Evolutionary conservation across 371 early-diverging fungal genomes (phyloP).

Genomic region (Rhizomucor miehei): DNA sequence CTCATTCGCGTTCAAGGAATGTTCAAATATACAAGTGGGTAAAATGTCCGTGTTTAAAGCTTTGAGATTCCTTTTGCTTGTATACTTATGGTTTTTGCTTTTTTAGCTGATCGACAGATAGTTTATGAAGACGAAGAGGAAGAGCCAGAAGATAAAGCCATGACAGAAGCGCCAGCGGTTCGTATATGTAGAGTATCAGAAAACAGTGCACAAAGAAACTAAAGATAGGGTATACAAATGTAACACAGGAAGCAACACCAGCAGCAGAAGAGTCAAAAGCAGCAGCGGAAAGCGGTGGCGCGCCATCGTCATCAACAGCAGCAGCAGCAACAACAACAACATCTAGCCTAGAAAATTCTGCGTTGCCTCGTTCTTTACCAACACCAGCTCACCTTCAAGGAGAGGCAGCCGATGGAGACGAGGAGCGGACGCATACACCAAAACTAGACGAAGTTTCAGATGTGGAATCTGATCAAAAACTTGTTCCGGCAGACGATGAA

Average conservation of each 20-base stretch:
- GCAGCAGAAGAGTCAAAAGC: background rate
- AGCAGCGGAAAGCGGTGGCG: background rate
- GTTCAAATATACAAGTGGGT: conserved; percentile 57
- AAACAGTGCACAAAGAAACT: background rate
- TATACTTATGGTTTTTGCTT: background rate
- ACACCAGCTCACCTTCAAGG: conserved; percentile 2
- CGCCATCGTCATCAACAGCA: background rate
- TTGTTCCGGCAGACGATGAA: conserved; percentile 18
- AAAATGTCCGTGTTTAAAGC: conserved; percentile 36
- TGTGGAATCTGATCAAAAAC: conserved; percentile 24
- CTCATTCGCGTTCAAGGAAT: conserved; percentile 45
- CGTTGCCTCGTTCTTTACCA: conserved; percentile 7
- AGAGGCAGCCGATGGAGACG: conserved; percentile 18
- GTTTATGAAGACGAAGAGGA: conserved; percentile 41
- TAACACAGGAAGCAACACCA: background rate
- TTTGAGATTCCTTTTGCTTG: background rate
- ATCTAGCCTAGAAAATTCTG: background rate
- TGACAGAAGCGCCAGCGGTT: conserved; percentile 16
- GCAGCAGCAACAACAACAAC: background rate
- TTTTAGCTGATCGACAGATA: conserved; percentile 17
- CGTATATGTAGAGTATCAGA: background rate
- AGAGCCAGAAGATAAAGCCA: conserved; percentile 12
- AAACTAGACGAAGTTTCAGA: conserved; percentile 47
- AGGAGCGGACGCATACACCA: conserved; percentile 39
- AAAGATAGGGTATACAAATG: too few relatives aligned